A percentile compares a stretch with the other conserved stretches of the same genome.
phyloP scores from a whole-genome alignment of 305 asterid species.

The Salvia sclarea region DNA sequence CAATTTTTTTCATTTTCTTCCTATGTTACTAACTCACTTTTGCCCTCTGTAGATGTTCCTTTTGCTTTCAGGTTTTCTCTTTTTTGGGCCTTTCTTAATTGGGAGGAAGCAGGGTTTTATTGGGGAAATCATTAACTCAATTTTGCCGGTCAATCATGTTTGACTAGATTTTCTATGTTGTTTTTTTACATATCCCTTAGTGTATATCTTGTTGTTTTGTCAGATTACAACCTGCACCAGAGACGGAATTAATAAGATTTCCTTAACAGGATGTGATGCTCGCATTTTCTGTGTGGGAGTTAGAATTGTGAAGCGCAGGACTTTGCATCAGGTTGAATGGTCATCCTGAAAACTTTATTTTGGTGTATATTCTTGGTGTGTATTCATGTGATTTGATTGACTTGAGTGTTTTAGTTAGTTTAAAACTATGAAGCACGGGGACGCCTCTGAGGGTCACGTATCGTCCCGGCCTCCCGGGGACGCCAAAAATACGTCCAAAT shows the following conservation, averaged over 20 bases:
- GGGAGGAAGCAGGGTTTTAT: background rate
- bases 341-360: conserved; percentile 24
- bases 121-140: background rate
- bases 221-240: conserved; percentile 89
- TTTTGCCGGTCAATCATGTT: conserved; percentile 15
- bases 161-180: conserved; percentile 25
- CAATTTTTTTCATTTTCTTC: conserved; percentile 7
- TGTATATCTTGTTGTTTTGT: conserved; percentile 43
- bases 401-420: conserved; percentile 16
- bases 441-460: no score
- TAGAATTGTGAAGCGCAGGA: conserved; percentile 83
- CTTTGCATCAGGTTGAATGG: conserved; percentile 70
- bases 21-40: background rate
- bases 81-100: background rate
- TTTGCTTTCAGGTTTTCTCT: conserved; percentile 8
- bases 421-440: no score
- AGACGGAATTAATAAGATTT: conserved; percentile 93
- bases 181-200: conserved; percentile 29
- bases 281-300: conserved; percentile 93
- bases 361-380: conserved; percentile 19
- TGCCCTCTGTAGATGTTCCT: background rate
- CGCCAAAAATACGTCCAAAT: no score
- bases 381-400: background rate
- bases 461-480: no score
- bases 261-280: conserved; percentile 83